phyloP scores from a whole-genome alignment of 2,329 filamentous ascomycete genomes.

The Iodosphaeria phyllophila region DNA sequence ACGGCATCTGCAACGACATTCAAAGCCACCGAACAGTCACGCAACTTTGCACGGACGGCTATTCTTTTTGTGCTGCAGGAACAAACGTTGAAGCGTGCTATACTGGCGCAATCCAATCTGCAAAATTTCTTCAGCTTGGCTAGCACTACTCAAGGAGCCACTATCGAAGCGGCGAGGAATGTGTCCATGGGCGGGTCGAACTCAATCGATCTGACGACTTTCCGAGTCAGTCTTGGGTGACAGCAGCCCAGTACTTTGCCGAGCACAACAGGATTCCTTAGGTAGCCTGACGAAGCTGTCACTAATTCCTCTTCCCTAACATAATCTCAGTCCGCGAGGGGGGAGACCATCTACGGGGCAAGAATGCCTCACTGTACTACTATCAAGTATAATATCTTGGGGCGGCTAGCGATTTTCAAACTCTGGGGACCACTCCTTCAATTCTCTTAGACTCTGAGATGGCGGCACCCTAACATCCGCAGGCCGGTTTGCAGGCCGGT shows the following conservation, averaged over 20 bases:
- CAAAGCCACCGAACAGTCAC: conserved; percentile 29
- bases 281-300: too few relatives aligned
- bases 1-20: conserved; percentile 19
- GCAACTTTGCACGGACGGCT: conserved; percentile 45
- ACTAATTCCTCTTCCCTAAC: too few relatives aligned
- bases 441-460: too few relatives aligned
- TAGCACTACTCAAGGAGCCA: conserved; percentile 13
- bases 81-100: conserved; percentile 27
- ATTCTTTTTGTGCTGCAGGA: conserved; percentile 44
- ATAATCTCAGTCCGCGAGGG: too few relatives aligned
- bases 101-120: conserved; percentile 31
- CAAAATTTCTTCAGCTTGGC: conserved; percentile 37
- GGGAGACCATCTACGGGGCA: too few relatives aligned
- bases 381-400: too few relatives aligned
- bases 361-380: too few relatives aligned
- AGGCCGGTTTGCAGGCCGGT: too few relatives aligned
- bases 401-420: too few relatives aligned
- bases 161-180: conserved; percentile 18
- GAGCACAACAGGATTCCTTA: not conserved
- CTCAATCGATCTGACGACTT: conserved; percentile 30
- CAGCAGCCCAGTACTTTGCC: not conserved
- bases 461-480: too few relatives aligned
- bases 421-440: too few relatives aligned
- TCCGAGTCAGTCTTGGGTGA: conserved; percentile 19
- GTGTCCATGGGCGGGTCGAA: conserved; percentile 23